Percentiles rank a stretch among this genome's conserved stretches.
Conservation (phyloP, 768 basidiomycete species). For the Phylloporus arenicola region DNA sequence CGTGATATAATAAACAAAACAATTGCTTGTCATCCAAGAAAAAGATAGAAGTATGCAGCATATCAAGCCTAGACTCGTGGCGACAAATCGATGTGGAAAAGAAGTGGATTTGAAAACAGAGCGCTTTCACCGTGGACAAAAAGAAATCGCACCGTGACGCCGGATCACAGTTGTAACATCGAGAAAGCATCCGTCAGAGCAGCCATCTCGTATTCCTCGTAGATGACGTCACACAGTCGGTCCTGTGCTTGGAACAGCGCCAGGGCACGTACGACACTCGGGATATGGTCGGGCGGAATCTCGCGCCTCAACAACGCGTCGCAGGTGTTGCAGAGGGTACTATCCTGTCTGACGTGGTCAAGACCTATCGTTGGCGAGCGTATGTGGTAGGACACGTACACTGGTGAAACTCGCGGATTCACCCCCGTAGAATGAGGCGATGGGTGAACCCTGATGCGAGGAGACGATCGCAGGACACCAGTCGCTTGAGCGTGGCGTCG, state of each 20-base stretch:
- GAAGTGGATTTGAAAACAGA: neutral
- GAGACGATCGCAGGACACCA: neutral
- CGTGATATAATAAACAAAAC: neutral
- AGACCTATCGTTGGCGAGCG: neutral
- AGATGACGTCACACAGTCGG: neutral
- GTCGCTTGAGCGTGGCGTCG: neutral
- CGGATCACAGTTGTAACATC: constrained; percentile 13
- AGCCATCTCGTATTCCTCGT: constrained; percentile 13
- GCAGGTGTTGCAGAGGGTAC: constrained; percentile 12
- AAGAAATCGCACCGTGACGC: neutral
- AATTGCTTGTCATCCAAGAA: neutral
- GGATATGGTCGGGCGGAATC: constrained; percentile 18
- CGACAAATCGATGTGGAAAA: neutral
- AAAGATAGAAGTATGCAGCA: neutral
- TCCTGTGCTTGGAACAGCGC: constrained; percentile 14
- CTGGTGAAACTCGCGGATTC: constrained; percentile 8
- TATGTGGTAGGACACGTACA: constrained; percentile 1
- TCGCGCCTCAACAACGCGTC: constrained; percentile 10
- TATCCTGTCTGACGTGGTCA: constrained; percentile 6
- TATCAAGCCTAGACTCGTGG: neutral
- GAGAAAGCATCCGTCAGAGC: constrained; percentile 18
- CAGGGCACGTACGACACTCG: constrained; percentile 19
- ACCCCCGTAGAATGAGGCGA: neutral
- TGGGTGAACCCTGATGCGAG: neutral
- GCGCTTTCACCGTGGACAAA: neutral